Evolutionary conservation across 2,329 filamentous ascomycete genomes (phyloP).

Genomic region (Pyrenophora graminea): DNA sequence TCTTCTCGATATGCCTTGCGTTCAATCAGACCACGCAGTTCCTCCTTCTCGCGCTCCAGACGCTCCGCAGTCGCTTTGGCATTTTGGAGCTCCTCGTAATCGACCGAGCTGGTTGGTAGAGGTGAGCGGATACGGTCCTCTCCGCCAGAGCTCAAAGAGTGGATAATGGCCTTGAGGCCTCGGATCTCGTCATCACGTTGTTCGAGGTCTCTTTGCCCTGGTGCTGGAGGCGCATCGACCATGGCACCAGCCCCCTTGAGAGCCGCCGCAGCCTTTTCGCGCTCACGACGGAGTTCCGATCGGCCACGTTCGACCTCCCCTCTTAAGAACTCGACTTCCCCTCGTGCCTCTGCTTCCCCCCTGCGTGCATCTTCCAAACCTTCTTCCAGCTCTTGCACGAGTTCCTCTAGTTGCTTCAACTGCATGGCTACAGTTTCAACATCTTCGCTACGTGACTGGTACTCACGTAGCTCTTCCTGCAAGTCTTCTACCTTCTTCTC

Average conservation of each 20-base stretch:
- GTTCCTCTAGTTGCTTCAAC: constrained; percentile 91
- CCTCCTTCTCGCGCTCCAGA: constrained; percentile 78
- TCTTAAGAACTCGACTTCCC: constrained; percentile 91
- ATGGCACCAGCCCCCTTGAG: constrained; percentile 59
- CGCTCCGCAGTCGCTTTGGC: constrained; percentile 67
- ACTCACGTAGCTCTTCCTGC: constrained; percentile 78
- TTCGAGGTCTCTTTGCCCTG: constrained; percentile 74
- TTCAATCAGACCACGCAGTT: constrained; percentile 74
- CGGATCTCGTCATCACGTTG: constrained; percentile 97
- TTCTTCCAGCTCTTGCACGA: constrained; percentile 96
- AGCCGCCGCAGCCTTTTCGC: constrained; percentile 74
- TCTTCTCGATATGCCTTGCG: constrained; percentile 76
- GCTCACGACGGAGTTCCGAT: constrained; percentile 83
- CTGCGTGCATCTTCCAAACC: constrained; percentile 91
- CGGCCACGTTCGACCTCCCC: constrained; percentile 92
- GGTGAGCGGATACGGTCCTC: constrained; percentile 43
- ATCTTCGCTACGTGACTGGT: constrained; percentile 82
- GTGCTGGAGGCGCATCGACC: constrained; percentile 46
- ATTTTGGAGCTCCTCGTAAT: constrained; percentile 56
- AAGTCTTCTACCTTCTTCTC: constrained; percentile 89
- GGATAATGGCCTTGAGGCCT: constrained; percentile 95
- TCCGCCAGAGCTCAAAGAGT: constrained; percentile 80
- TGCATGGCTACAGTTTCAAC: constrained; percentile 89
- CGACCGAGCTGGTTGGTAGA: constrained; percentile 33
- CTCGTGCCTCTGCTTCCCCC: constrained; percentile 92